Base-by-base conservation (phyloP, 805 yeast species). In the Ogataea philodendri region DNA sequence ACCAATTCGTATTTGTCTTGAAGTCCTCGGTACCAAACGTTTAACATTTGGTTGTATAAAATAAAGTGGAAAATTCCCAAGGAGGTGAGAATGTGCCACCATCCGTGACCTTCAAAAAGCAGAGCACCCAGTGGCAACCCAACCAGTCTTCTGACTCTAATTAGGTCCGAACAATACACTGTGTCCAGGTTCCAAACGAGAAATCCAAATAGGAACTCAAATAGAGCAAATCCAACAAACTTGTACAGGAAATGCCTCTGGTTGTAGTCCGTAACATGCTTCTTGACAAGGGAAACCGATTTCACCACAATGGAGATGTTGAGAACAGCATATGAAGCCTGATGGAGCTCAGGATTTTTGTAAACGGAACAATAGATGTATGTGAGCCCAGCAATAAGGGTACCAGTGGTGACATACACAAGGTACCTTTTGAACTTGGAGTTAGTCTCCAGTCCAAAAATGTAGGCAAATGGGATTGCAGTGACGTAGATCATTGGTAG, bases 401-500 rank as follows among this genome's bases (percentile, higher is more conserved):
- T 2, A 3, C 44, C 17, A 5, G 56, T 52, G 1, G 23, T 9
- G 7, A 26, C 9, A 31, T 54, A 55, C 5, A 55, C 43, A 3
- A 37, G 7, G 15, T 17, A 13, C 17, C 35, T 36, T 8, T 19
- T 21, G 7, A 15, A 4, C 10, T 17, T 38, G n/a, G 39, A 17
- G 5, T 35, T 26, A 22, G 42, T 16, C 17, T 51, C 59, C 17
- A 55, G 39, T 6, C 56, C 44, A 28, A 53, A 50, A 15, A 58
- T 51, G 38, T 58, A 58, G 3, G 59, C 60, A 45, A 87, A 78
- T 1, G 97, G 96, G 15, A 89, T 78, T 49, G 96, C 86, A 2
- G 96, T 89, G 26, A 95, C 95, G 62, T 89, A 89, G 46, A 89
- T 84, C 97, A 89, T 89, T 24, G 97, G 97, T 53, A 89, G 68